Evolutionary conservation across 2,329 filamentous ascomycete species (phyloP).

Genomic region (Alternaria novae-zelandiae): DNA sequence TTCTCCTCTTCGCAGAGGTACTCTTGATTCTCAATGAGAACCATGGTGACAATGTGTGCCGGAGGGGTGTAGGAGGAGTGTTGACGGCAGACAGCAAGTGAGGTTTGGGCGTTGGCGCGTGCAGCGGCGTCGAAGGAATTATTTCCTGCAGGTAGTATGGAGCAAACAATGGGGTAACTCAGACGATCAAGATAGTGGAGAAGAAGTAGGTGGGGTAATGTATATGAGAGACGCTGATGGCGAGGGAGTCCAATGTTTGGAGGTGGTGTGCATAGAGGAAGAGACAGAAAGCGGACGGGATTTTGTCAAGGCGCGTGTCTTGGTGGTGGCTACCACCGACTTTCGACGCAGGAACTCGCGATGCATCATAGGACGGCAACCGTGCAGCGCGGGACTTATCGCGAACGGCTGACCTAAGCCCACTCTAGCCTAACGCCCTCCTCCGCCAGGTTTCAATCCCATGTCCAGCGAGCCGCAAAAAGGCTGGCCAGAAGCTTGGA

Average conservation of each 20-base stretch:
- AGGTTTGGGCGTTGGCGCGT: conserved; percentile 21
- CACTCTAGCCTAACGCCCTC: conserved; percentile 16
- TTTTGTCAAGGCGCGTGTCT: conserved; percentile 27
- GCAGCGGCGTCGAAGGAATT: conserved; percentile 31
- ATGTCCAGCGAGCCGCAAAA: conserved; percentile 17
- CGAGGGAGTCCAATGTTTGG: conserved; percentile 12
- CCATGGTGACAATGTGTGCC: conserved; percentile 64
- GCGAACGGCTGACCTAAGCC: conserved; percentile 14
- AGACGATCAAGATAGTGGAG: conserved; percentile 20
- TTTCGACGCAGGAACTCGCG: conserved; percentile 41
- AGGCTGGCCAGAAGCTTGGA: conserved; percentile 10
- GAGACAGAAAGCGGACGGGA: conserved; percentile 10
- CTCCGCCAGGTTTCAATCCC: conserved; percentile 19
- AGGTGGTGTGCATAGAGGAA: conserved; percentile 14
- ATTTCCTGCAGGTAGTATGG: conserved; percentile 23
- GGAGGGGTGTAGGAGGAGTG: conserved; percentile 8
- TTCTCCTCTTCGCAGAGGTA: conserved; percentile 90
- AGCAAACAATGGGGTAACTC: conserved; percentile 28
- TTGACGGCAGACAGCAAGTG: conserved; percentile 13
- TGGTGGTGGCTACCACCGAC: conserved; percentile 29
- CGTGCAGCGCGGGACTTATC: conserved; percentile 37
- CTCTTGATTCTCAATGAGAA: conserved; percentile 85
- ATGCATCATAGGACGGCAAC: conserved; percentile 34
- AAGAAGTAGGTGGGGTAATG: conserved; percentile 5
- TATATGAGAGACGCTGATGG: conserved; percentile 2